Evolutionary conservation across 192 early-diverging fungal genomes (phyloP), one percentile per base, ranked within the genome.

Genomic region (Anaeromyces robustus): DNA sequence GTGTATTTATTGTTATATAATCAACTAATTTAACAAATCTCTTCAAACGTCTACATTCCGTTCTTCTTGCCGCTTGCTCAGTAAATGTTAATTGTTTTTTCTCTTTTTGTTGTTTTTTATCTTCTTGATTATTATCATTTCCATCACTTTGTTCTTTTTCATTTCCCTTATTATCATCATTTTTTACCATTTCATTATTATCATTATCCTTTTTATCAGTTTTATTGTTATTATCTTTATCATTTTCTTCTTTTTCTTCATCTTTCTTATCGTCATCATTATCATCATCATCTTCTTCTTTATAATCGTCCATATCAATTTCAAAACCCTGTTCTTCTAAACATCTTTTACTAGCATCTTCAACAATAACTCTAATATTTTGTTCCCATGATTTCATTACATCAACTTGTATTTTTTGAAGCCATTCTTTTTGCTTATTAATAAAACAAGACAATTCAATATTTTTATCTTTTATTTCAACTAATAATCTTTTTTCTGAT

Each of bases 21-120:
- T 91, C 90, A 16, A 85, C 82, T 16, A 90, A 81, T 79, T 89
- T 89, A 29, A 90, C 90, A 85, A 91, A 91, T 17, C 90, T 82
- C 34, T 88, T 85, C 22, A 91, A 81, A 13, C 86, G 79, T 30
- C 85, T 85, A 59, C 89, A 90, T 78, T 90, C 90, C 12, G 82
- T 82, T 39, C 87, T 78, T 30, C 90, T 80, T n/a, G 89, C 89
- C 30, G 90, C 88, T 80, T 90, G 89, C 81, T 91, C 88, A 4
- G 90, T 91, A 79, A 88, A 91, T 4, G 87, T 86, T 26, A 91
- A 77, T 31, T 43, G 30, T 31, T 31, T 30, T 17, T 59, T 41
- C 22, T 80, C 29, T 81, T 81, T 31, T 29, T 16, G 77, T 26
- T 2, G 77, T 30, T 81, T 29, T 3, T 28, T 29, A 0, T 29